Percentiles rank a stretch among this genome's conserved stretches.
phyloP scores from a whole-genome alignment of 2,329 filamentous ascomycete genomes.

The Domatiomyces catenatus region DNA sequence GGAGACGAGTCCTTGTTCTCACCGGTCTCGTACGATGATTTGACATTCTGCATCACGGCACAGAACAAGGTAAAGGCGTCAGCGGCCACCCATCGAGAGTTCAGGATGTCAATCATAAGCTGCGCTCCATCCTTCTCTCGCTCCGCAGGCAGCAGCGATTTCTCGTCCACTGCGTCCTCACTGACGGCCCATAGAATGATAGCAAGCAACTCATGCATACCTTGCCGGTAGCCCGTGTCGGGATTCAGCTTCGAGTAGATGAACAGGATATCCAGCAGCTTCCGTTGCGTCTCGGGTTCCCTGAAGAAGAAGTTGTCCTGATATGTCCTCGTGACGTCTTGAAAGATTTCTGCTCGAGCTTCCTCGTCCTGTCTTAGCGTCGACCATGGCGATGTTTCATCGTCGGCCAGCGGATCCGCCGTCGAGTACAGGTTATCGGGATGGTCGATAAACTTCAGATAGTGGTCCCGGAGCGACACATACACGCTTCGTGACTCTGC shows the following conservation, averaged over 20 bases:
- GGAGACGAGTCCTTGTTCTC: conserved; percentile 40
- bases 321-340: conserved; percentile 81
- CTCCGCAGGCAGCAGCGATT: conserved; percentile 22
- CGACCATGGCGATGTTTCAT: conserved; percentile 76
- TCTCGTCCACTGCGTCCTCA: conserved; percentile 56
- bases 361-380: conserved; percentile 71
- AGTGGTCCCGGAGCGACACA: conserved; percentile 52
- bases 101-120: conserved; percentile 50
- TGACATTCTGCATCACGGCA: conserved; percentile 72
- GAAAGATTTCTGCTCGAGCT: conserved; percentile 73
- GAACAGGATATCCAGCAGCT: conserved; percentile 79
- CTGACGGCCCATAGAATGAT: conserved; percentile 75
- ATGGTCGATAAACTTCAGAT: conserved; percentile 68
- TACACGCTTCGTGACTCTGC: conserved; percentile 60
- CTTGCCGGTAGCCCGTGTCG: conserved; percentile 81
- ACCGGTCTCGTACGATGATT: conserved; percentile 68
- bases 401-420: conserved; percentile 74
- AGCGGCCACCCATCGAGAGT: conserved; percentile 65
- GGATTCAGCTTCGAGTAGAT: conserved; percentile 89
- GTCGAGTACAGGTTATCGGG: conserved; percentile 63
- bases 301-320: conserved; percentile 88
- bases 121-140: conserved; percentile 27
- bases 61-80: conserved; percentile 79
- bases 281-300: conserved; percentile 57
- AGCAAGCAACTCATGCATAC: conserved; percentile 92